Conservation (phyloP, 176 grass and related monocot species). For the Oryza brachyantha region DNA sequence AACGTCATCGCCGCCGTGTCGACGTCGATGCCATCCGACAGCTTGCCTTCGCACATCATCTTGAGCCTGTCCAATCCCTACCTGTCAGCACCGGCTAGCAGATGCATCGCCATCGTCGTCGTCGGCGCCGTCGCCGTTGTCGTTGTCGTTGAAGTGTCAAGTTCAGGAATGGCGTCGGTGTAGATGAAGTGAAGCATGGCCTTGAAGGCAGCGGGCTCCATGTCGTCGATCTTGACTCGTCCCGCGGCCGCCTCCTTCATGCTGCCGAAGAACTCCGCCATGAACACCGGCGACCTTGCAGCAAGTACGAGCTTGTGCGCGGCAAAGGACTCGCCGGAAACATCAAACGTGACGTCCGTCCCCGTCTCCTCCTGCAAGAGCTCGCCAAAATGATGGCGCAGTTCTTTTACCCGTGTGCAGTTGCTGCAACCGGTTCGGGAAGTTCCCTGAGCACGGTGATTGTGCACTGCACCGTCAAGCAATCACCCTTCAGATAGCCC, state of each 20-base stretch:
- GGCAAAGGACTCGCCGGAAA: not conserved
- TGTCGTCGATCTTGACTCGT: constrained; percentile 27
- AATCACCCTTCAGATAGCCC: not conserved
- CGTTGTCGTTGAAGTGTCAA: not conserved
- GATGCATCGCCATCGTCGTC: constrained; percentile 31
- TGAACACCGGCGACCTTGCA: constrained; percentile 34
- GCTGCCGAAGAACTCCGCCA: constrained; percentile 36
- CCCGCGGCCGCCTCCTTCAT: constrained; percentile 6
- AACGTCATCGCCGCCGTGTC: constrained; percentile 31
- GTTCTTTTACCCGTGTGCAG: too few relatives aligned
- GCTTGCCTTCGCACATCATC: constrained; percentile 34
- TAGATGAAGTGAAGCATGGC: constrained; percentile 63
- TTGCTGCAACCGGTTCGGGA: too few relatives aligned
- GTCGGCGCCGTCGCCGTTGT: too few relatives aligned
- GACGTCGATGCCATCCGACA: constrained; percentile 16
- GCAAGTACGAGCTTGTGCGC: constrained; percentile 20
- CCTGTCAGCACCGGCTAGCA: constrained; percentile 42
- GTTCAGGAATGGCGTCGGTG: constrained; percentile 28
- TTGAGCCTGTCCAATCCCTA: constrained; percentile 52
- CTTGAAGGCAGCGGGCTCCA: constrained; percentile 31
- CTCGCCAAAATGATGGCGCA: not conserved
- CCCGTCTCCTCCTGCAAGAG: not conserved
- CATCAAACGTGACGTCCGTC: constrained; percentile 4
- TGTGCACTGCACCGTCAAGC: not conserved
- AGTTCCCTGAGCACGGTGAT: not conserved